Percentiles rank a stretch among this genome's conserved stretches.
These are phyloP conservation scores for Hansenula sp. DNA, from an alignment of 1,139 yeast species.

Conservation along the genomic window DNA sequence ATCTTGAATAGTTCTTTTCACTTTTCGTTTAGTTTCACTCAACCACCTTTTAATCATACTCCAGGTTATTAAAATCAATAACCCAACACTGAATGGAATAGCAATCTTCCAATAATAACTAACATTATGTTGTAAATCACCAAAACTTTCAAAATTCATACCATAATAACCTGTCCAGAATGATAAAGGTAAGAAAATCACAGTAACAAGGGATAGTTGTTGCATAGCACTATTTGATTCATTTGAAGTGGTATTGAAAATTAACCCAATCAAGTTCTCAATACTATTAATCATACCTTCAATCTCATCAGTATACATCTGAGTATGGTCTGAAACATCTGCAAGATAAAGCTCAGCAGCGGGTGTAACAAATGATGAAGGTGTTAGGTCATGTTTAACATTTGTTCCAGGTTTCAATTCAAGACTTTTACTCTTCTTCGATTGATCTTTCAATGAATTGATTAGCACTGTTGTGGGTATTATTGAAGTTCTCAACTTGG, in stretches of 20 bases:
- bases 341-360: conserved; percentile 36
- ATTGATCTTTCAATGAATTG: conserved; percentile 38
- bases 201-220: conserved; percentile 46
- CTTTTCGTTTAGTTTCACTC: conserved; percentile 8
- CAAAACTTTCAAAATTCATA: conserved; percentile 50
- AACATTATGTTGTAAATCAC: conserved; percentile 38
- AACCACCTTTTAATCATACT: conserved; percentile 12
- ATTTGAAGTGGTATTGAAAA: conserved; percentile 50
- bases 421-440: conserved; percentile 11
- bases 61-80: conserved; percentile 32
- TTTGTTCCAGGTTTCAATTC: too few relatives aligned
- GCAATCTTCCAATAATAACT: conserved; percentile 49
- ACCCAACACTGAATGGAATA: conserved; percentile 41
- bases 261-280: conserved; percentile 43
- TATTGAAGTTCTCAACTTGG: conserved; percentile 39
- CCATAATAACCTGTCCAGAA: conserved; percentile 58
- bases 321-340: conserved; percentile 51
- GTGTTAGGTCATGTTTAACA: too few relatives aligned
- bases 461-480: conserved; percentile 42
- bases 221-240: conserved; percentile 49
- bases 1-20: conserved; percentile 1
- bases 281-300: conserved; percentile 47
- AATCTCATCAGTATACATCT: conserved; percentile 45
- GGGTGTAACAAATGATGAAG: conserved; percentile 13
- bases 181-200: conserved; percentile 48